Conservation (phyloP, 305 asterid genomes). For the Caryopteris hybrid region DNA sequence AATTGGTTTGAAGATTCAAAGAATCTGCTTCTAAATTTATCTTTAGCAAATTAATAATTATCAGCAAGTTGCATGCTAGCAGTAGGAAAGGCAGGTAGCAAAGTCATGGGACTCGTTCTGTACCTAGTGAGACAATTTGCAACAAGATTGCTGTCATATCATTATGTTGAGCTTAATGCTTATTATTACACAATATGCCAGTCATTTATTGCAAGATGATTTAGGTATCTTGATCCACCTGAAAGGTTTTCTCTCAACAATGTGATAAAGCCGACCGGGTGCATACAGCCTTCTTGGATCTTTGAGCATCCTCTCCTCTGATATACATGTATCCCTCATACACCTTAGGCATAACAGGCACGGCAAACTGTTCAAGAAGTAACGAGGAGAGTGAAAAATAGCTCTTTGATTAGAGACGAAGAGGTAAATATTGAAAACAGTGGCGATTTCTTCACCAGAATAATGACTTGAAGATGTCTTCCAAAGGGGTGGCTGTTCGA, state of each 20-base stretch:
- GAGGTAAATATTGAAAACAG: conserved; percentile 1
- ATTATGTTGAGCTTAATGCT: not conserved
- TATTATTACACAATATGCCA: not conserved
- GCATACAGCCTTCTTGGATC: conserved; percentile 88
- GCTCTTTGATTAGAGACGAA: not conserved
- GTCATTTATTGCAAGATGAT: not conserved
- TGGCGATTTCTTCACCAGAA: conserved; percentile 50
- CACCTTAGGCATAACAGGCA: conserved; percentile 76
- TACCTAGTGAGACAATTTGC: not conserved
- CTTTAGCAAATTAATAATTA: not conserved
- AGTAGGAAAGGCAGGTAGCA: not conserved
- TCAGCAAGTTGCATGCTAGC: not conserved
- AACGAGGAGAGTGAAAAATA: not conserved
- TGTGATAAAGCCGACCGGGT: conserved; percentile 94
- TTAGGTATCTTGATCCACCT: conserved; percentile 38
- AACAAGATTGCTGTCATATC: not conserved
- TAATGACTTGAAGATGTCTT: conserved; percentile 85
- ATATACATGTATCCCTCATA: conserved; percentile 78
- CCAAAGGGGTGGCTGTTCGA: conserved; percentile 89
- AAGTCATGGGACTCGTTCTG: not conserved
- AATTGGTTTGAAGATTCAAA: not conserved
- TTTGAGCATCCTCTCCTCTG: conserved; percentile 79
- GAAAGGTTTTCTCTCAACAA: conserved; percentile 82
- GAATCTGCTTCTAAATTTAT: not conserved
- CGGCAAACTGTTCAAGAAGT: conserved; percentile 61